A percentile compares a stretch with the other conserved stretches of the same genome.
phyloP scores from a whole-genome alignment of 2,329 filamentous ascomycete genomes.

The Fusarium kyushuense region DNA sequence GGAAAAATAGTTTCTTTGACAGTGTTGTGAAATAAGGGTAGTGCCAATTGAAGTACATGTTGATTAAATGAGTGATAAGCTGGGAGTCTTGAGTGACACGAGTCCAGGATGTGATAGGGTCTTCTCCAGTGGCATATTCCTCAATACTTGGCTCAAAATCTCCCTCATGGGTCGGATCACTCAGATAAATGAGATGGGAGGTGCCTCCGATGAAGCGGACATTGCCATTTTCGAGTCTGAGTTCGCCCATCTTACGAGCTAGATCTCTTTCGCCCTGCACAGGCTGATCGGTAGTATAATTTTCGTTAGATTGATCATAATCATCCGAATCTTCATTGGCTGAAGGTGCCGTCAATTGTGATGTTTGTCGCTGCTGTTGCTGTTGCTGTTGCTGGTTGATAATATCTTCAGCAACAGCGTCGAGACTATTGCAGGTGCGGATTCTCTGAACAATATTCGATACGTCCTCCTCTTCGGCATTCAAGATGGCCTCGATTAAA shows the following conservation, averaged over 20 bases:
- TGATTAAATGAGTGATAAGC: constrained; percentile 86
- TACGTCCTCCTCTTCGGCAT: constrained; percentile 89
- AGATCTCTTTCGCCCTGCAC: constrained; percentile 79
- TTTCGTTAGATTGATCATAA: constrained; percentile 55
- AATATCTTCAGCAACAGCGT: constrained; percentile 66
- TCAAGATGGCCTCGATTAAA: constrained; percentile 92
- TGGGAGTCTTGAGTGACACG: constrained; percentile 82
- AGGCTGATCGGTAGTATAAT: constrained; percentile 57
- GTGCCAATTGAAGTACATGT: constrained; percentile 99
- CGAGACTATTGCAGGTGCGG: constrained; percentile 81
- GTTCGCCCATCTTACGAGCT: constrained; percentile 91
- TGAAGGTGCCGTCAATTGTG: constrained; percentile 46
- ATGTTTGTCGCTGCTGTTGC: constrained; percentile 54
- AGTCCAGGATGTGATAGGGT: constrained; percentile 88
- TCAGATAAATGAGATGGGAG: constrained; percentile 89
- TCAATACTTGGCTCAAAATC: constrained; percentile 58
- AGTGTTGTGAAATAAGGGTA: constrained; percentile 96
- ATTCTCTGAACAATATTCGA: constrained; percentile 85
- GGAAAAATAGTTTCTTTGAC: constrained; percentile 86
- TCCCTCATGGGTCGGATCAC: constrained; percentile 58
- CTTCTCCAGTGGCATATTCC: constrained; percentile 66
- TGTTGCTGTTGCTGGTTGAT: constrained; percentile 54
- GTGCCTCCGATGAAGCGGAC: constrained; percentile 94
- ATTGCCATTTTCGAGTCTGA: constrained; percentile 87
- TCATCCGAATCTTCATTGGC: constrained; percentile 58